Evolutionary conservation across 2,329 filamentous ascomycete genomes (phyloP).

Genomic region (Hypoxylon sp.): DNA sequence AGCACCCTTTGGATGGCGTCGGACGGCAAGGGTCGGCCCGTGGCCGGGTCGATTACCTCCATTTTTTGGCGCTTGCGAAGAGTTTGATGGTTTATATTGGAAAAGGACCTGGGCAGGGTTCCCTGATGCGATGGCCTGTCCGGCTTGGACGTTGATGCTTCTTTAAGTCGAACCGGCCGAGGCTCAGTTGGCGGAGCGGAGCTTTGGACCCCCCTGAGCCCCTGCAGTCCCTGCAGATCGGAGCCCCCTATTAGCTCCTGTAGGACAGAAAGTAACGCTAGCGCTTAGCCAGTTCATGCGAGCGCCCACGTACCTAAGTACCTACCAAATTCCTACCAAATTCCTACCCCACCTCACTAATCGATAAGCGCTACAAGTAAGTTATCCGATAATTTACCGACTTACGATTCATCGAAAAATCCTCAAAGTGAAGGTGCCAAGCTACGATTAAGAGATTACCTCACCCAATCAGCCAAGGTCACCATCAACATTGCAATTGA

Average conservation of each 20-base stretch:
- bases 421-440: constrained; percentile 26
- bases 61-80: constrained; percentile 57
- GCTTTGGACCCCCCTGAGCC: constrained; percentile 36
- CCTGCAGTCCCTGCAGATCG: constrained; percentile 25
- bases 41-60: constrained; percentile 79
- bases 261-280: constrained; percentile 20
- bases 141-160: constrained; percentile 19
- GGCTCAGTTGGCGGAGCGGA: constrained; percentile 35
- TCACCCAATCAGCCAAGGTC: constrained; percentile 2
- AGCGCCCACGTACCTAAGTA: constrained; percentile 10
- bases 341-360: constrained; percentile 7
- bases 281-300: constrained; percentile 7
- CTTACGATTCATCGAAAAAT: constrained; percentile 36
- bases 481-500: constrained; percentile 31
- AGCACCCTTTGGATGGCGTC: constrained; percentile 89
- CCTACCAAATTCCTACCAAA: neutral
- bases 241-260: constrained; percentile 33
- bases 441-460: constrained; percentile 10
- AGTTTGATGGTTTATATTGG: neutral
- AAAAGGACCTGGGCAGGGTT: neutral
- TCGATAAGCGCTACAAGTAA: constrained; percentile 30
- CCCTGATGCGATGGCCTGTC: neutral
- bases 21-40: constrained; percentile 75
- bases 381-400: constrained; percentile 38
- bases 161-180: constrained; percentile 17